A percentile compares a stretch with the other conserved stretches of the same genome.
Conservation (phyloP, 1,284 basidiomycete species). For the Anthracocystis walkeri region DNA sequence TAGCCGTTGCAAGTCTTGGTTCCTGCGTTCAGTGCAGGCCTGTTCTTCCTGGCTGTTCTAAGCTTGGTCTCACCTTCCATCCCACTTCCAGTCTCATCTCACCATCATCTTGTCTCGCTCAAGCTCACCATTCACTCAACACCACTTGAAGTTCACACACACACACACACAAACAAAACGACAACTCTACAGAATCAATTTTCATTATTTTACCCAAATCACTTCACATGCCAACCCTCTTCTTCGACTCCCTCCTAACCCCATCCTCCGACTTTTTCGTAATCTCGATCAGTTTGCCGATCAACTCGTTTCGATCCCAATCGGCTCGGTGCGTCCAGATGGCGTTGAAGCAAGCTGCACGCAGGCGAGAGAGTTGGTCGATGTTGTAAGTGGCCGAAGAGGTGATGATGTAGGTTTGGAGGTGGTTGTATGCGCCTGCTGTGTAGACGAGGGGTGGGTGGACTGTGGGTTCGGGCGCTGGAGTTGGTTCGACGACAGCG, state of each 20-base stretch:
- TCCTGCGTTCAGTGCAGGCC: too few relatives aligned
- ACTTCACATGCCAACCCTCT: not conserved
- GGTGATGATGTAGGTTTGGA: constrained; percentile 34
- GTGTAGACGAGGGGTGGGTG: constrained; percentile 46
- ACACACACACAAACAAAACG: too few relatives aligned
- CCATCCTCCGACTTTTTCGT: constrained; percentile 22
- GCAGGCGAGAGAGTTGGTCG: constrained; percentile 92
- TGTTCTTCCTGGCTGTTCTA: too few relatives aligned
- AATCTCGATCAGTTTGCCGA: constrained; percentile 68
- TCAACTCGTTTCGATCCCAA: constrained; percentile 82
- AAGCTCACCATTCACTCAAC: too few relatives aligned
- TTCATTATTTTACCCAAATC: not conserved
- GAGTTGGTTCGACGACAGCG: not conserved
- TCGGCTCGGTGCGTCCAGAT: constrained; percentile 84
- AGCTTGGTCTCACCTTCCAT: too few relatives aligned
- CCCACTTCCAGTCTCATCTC: too few relatives aligned
- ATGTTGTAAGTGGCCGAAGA: constrained; percentile 70
- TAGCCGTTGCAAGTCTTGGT: too few relatives aligned
- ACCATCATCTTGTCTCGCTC: too few relatives aligned
- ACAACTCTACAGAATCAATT: not conserved
- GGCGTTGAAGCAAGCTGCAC: constrained; percentile 82
- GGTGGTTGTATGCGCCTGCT: constrained; percentile 16
- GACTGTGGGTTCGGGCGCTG: not conserved
- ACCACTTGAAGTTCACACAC: too few relatives aligned
- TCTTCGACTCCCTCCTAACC: constrained; percentile 21